A percentile compares a stretch with the other conserved stretches of the same genome.
Conservation (phyloP, 2,329 filamentous ascomycete genomes). For the Aspergillus nomiae region DNA sequence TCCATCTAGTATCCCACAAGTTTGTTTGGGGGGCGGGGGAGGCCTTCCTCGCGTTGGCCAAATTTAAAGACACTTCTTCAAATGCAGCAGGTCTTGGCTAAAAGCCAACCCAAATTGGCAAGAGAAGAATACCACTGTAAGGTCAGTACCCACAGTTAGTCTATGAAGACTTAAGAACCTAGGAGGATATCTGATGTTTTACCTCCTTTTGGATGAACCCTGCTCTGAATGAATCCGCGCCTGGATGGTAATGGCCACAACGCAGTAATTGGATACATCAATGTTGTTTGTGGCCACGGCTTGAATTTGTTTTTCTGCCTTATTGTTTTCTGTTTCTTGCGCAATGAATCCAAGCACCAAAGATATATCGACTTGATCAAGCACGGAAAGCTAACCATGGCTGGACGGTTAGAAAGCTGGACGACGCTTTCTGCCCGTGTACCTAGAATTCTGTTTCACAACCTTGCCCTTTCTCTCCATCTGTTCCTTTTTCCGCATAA, state of each 20-base stretch:
- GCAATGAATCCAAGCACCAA: background rate
- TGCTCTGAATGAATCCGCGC: background rate
- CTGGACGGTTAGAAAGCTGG: conserved; percentile 63
- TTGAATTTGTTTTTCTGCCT: background rate
- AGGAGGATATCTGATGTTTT: background rate
- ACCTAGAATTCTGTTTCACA: conserved; percentile 89
- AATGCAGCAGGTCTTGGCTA: background rate
- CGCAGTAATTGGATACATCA: background rate
- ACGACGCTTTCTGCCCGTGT: conserved; percentile 85
- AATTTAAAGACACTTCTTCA: background rate
- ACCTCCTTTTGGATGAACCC: background rate
- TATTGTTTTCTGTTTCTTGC: background rate
- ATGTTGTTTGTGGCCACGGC: background rate
- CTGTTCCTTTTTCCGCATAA: conserved; percentile 73
- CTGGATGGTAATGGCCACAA: background rate
- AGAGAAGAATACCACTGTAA: background rate
- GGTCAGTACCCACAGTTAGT: background rate
- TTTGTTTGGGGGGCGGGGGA: background rate
- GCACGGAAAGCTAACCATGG: background rate
- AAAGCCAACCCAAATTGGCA: background rate
- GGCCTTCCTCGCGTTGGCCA: background rate
- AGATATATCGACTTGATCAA: background rate
- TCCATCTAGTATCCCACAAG: background rate
- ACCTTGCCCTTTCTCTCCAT: conserved; percentile 94
- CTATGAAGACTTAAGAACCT: background rate